Base-by-base conservation (phyloP, 2,329 filamentous ascomycete species). In the Epicoccum sorghinum region DNA sequence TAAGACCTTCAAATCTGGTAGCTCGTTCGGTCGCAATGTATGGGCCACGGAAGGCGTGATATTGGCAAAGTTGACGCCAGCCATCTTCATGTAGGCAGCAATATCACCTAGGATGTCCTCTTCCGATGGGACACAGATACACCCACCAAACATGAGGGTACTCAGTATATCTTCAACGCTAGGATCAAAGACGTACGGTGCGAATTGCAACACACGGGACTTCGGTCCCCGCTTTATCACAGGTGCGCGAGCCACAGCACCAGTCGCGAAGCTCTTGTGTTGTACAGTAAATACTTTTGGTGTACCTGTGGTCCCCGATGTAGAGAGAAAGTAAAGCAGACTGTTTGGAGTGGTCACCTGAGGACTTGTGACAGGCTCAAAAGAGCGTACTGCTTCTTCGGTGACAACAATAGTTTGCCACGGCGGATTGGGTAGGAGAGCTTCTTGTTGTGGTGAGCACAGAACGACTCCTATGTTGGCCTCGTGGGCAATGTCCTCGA, bases 101-200 rank as follows among this genome's bases (percentile, higher is more conserved):
- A 80, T 69, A 54, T 80, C 76, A 32, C 75, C 75, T 24, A 77
- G 63, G 4, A 77, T 73, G 24, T 79, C 76, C 23, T 67, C 53
- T 14, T 73, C 68, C 1, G 65, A 66, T 3, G 70, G 68, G 12
- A 72, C 59, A 47, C 70, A 73, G 4, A 72, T 53, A n/a, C 59
- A 59, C 5, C 62, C 68, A 3, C 70, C 70, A 32, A 52, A 57
- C 4, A 59, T 66, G 30, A 73, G 57, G 4, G 69, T 55, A 4
- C 66, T 66, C 6, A 74, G 33, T 22, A 66, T 69, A 30, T 73
- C 69, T 51, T 64, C 59, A 3, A 71, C 48, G 3, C 59, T 62
- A 3, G 59, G 62, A 49, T 72, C 70, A n/a, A 70, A 73, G 10
- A 62, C 62, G 37, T 66, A 64, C 0, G 67, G 67, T 10, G 62